Evolutionary conservation across 2,329 filamentous ascomycete species (phyloP).

Genomic region (Rutstroemia sydowiana): DNA sequence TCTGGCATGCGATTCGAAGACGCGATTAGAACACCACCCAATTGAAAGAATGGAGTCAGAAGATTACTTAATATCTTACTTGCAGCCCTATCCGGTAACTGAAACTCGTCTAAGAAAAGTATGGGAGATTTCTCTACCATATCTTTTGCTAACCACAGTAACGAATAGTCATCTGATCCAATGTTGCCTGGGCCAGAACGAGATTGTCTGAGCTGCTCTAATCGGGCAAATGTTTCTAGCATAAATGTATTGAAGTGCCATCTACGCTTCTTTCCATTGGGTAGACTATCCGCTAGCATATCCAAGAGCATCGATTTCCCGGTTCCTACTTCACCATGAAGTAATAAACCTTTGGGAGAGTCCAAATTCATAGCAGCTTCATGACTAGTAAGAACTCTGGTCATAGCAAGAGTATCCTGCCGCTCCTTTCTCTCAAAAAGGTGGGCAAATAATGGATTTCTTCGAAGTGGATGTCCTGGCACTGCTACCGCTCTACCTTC

Average conservation of each 20-base stretch:
- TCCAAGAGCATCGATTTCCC: slow-evolving; percentile 84
- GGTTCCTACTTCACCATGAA: slow-evolving; percentile 76
- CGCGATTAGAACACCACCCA: slow-evolving; percentile 72
- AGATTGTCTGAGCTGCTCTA: slow-evolving; percentile 54
- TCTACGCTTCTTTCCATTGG: slow-evolving; percentile 62
- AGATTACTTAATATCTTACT: slow-evolving; percentile 75
- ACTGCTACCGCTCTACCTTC: slow-evolving; percentile 39
- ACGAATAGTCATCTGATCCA: slow-evolving; percentile 21
- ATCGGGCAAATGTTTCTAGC: slow-evolving; percentile 65
- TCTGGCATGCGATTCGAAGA: slow-evolving; percentile 81
- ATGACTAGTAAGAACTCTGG: slow-evolving; percentile 59
- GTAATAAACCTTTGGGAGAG: slow-evolving; percentile 66
- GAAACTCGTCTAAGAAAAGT: slow-evolving; percentile 76
- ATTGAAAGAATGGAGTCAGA: slow-evolving; percentile 72
- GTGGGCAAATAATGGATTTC: slow-evolving; percentile 51
- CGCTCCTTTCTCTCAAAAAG: slow-evolving; percentile 49
- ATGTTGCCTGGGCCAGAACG: slow-evolving; percentile 9
- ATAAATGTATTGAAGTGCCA: slow-evolving; percentile 88
- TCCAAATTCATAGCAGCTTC: slow-evolving; percentile 64
- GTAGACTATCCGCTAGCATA: slow-evolving; percentile 69
- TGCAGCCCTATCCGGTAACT: slow-evolving; percentile 69
- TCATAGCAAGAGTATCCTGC: slow-evolving; percentile 56
- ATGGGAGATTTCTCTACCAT: slow-evolving; percentile 69
- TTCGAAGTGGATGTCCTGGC: slow-evolving; percentile 47
- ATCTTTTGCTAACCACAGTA: slow-evolving; percentile 68